Base-by-base conservation (phyloP, 805 yeast genomes). In the Lipomyces orientalis region DNA sequence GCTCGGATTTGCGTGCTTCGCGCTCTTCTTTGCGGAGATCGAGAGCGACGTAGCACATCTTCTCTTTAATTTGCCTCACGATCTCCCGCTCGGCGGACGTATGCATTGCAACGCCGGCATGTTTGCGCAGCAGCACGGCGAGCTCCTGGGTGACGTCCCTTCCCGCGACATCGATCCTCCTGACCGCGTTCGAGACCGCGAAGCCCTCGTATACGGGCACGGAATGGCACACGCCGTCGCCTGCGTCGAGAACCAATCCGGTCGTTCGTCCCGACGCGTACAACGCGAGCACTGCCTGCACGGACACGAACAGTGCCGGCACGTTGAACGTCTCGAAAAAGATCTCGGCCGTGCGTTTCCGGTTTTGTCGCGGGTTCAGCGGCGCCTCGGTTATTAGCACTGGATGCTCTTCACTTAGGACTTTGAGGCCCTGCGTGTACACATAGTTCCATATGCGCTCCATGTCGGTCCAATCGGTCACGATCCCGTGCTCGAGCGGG, bases 161-260 rank as follows among this genome's bases (percentile, higher is more conserved):
- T 0, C 98, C 98, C 0, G 95, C 97, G 33, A 92, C 76, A 75
- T 93, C 95, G 68, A 90, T 81, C 64, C 97, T 79, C 76, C 86
- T 85, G 31, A 91, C 86, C 1, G 93, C 87, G 1, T 88, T 82
- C 0, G 93, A 88, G 16, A 93, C 76, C 12, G 93, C 83, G 77
- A 91, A 93, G 4, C 98, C 98, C 68, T 92, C 93, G 78, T 87
- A 94, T 0, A 94, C 91, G 0, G 98, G 97, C 1, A 92, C 97
- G 8, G 90, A 83, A 74, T 90, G 93, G 52, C 90, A 85, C 33
- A 92, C 97, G 4, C 98, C 98, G 77, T 93, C 98, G 4, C 98
- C 98, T n/a, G 89, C 85, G 75, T 93, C 97, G 12, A 94, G 75
- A 2, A 91, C 97, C 51, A 91, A 85, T 0, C 98, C 98, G 0